Percentiles rank a stretch among this genome's conserved stretches.
These are phyloP conservation scores for Trametes gibbosa DNA, from an alignment of 768 basidiomycete genomes.

Conservation along the genomic window DNA sequence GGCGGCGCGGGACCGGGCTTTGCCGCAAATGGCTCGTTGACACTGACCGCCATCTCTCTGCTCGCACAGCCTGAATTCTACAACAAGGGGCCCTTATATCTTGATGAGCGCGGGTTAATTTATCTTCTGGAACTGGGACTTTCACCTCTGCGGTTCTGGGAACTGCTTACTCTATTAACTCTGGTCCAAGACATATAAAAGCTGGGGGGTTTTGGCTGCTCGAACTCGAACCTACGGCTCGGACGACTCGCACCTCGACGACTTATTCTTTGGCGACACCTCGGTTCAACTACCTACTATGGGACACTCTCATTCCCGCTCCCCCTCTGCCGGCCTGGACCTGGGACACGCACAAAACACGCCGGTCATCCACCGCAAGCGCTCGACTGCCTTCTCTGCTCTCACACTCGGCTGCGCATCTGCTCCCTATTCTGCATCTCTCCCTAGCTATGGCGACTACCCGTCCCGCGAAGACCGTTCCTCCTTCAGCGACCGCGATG, in stretches of 20 bases:
- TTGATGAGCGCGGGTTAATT: constrained; percentile 17
- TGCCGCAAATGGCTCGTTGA: constrained; percentile 15
- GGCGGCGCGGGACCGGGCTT: constrained; percentile 5
- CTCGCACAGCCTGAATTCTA: constrained; percentile 16
- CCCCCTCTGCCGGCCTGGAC: constrained; percentile 16
- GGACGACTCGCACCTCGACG: constrained; percentile 7
- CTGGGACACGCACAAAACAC: constrained; percentile 9
- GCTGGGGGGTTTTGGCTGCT: constrained; percentile 9
- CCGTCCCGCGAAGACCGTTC: constrained; percentile 18
- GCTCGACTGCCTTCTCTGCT: constrained; percentile 26
- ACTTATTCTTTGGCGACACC: constrained; percentile 14
- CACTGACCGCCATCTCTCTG: constrained; percentile 20
- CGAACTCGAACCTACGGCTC: constrained; percentile 4
- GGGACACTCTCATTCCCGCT: constrained; percentile 23
- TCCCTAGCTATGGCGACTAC: constrained; percentile 14
- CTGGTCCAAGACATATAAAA: constrained; percentile 18
- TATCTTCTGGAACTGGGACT: constrained; percentile 16
- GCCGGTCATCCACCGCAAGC: constrained; percentile 21
- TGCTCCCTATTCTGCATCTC: constrained; percentile 13
- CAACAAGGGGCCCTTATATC: constrained; percentile 18
- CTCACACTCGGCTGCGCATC: constrained; percentile 29
- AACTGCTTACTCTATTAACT: constrained; percentile 16
- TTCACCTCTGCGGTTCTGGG: constrained; percentile 15
- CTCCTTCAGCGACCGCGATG: constrained; percentile 21
- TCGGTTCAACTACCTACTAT: constrained; percentile 12